Conservation (phyloP, 2,329 filamentous ascomycete species). For the Diaporthe australafricana region DNA sequence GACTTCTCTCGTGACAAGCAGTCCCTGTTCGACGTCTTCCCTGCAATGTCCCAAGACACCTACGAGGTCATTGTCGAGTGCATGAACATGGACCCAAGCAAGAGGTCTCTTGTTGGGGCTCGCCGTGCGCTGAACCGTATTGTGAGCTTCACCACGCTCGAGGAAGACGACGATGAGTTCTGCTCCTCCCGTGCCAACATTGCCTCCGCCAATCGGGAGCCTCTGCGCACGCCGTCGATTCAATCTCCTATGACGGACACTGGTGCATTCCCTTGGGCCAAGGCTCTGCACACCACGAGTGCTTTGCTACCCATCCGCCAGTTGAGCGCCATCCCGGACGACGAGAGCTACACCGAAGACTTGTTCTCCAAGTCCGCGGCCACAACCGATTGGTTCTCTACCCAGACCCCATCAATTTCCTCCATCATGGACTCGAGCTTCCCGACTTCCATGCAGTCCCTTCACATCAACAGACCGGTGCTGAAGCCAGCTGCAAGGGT, state of each 20-base stretch:
- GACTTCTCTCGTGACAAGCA: constrained; percentile 96
- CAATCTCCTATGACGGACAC: constrained; percentile 85
- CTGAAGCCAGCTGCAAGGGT: constrained; percentile 63
- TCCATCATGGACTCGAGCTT: constrained; percentile 88
- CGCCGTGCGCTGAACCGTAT: constrained; percentile 83
- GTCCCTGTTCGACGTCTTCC: constrained; percentile 97
- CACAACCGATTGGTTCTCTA: constrained; percentile 79
- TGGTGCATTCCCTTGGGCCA: constrained; percentile 94
- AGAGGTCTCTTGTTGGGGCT: constrained; percentile 83
- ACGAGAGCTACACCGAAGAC: constrained; percentile 84
- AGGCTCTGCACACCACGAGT: constrained; percentile 80
- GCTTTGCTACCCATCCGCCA: constrained; percentile 80
- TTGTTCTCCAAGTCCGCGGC: constrained; percentile 84
- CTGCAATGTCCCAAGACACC: constrained; percentile 98
- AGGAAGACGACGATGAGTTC: constrained; percentile 93
- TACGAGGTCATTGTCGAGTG: constrained; percentile 93
- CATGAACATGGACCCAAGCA: constrained; percentile 89
- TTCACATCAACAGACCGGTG: constrained; percentile 64
- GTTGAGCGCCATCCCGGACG: constrained; percentile 86
- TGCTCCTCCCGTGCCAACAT: constrained; percentile 83
- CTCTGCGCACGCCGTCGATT: constrained; percentile 93
- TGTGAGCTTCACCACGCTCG: constrained; percentile 92
- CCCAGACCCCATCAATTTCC: constrained; percentile 82
- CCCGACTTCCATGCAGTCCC: constrained; percentile 83
- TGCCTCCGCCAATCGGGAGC: constrained; percentile 90